Evolutionary conservation across 2,329 filamentous ascomycete genomes (phyloP).

Genomic region (Cladosporium halotolerans): DNA sequence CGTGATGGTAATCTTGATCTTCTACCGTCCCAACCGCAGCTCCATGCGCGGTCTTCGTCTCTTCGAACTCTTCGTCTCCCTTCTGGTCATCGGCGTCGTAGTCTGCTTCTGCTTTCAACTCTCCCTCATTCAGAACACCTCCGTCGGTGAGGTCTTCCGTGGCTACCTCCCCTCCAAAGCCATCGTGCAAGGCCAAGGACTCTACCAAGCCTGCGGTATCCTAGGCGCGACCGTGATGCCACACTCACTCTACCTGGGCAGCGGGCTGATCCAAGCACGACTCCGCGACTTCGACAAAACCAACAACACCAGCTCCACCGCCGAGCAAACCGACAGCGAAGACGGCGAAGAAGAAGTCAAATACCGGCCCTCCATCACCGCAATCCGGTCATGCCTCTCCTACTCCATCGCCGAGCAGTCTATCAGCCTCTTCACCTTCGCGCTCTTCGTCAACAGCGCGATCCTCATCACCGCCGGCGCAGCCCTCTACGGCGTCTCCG

Average conservation of each 20-base stretch:
- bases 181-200: conserved; percentile 51
- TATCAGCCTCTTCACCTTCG: conserved; percentile 37
- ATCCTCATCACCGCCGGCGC: conserved; percentile 57
- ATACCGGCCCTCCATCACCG: conserved; percentile 35
- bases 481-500: conserved; percentile 56
- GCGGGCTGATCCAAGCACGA: conserved; percentile 61
- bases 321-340: conserved; percentile 6
- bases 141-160: conserved; percentile 54
- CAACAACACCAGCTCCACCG: conserved; percentile 43
- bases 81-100: conserved; percentile 61
- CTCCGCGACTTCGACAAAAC: conserved; percentile 58
- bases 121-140: conserved; percentile 52
- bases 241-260: conserved; percentile 62
- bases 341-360: conserved; percentile 27
- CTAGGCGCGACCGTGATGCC: conserved; percentile 71
- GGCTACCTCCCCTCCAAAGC: conserved; percentile 59
- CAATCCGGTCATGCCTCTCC: conserved; percentile 35
- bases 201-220: conserved; percentile 70
- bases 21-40: conserved; percentile 54
- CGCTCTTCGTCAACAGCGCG: conserved; percentile 38
- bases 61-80: conserved; percentile 60
- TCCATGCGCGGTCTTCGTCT: conserved; percentile 53
- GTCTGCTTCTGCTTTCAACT: conserved; percentile 66
- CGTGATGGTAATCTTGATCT: conserved; percentile 61
- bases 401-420: conserved; percentile 36